phyloP scores from a whole-genome alignment of 345 rosid species.

The Toxicodendron radicans region DNA sequence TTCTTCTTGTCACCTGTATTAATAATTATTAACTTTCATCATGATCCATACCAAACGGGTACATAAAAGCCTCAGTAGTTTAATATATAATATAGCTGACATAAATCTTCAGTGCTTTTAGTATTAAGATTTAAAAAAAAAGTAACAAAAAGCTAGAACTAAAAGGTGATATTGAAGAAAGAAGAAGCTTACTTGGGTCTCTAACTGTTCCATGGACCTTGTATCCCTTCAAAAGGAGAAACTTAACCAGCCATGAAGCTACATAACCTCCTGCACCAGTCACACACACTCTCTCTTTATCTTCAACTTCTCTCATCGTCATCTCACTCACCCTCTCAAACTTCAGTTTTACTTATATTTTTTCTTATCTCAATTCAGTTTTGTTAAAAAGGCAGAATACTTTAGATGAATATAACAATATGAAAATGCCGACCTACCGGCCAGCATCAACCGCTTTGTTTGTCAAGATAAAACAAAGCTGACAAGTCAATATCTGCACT shows the following conservation, averaged over 20 bases:
- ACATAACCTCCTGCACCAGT: constrained; percentile 66
- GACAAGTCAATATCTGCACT: neutral
- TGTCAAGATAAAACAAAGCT: neutral
- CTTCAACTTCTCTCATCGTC: constrained; percentile 17
- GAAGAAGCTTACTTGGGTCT: constrained; percentile 42
- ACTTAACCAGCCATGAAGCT: constrained; percentile 51
- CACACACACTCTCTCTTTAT: constrained; percentile 42
- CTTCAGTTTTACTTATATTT: neutral
- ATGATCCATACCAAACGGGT: neutral
- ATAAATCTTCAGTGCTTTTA: neutral
- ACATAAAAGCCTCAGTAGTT: too few relatives aligned
- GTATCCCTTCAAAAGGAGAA: constrained; percentile 55
- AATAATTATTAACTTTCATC: neutral
- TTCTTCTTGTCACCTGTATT: constrained; percentile 46
- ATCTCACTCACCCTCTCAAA: neutral
- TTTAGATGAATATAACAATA: too few relatives aligned
- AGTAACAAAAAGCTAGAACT: neutral
- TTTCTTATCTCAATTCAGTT: neutral
- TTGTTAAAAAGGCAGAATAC: neutral
- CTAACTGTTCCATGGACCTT: constrained; percentile 58
- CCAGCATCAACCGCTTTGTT: neutral
- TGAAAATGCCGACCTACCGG: too few relatives aligned
- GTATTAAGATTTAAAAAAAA: neutral
- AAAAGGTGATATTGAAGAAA: neutral
- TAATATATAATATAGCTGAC: neutral